phyloP scores from a whole-genome alignment of 768 basidiomycete genomes.

The Leccinellum albellum region DNA sequence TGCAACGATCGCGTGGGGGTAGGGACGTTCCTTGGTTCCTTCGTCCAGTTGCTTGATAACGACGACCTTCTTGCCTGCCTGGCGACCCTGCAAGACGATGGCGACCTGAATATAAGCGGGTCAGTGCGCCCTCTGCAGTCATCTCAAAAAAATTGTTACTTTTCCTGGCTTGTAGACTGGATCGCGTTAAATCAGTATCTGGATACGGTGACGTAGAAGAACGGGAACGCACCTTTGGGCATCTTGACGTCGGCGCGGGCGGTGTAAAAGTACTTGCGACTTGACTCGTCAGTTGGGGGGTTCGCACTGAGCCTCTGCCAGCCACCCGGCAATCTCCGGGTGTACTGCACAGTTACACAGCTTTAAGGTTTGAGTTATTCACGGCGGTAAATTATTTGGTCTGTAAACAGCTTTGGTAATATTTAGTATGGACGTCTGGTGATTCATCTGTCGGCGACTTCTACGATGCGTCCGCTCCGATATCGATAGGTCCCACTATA shows the following conservation, averaged over 20 bases:
- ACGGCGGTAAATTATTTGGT: background rate
- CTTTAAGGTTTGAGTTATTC: constrained; percentile 4
- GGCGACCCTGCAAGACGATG: constrained; percentile 97
- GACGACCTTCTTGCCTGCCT: constrained; percentile 99
- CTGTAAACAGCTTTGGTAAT: background rate
- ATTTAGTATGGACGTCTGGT: too few relatives aligned
- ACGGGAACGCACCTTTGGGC: constrained; percentile 35
- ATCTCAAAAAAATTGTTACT: constrained; percentile 38
- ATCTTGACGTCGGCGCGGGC: constrained; percentile 37
- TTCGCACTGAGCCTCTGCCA: constrained; percentile 8
- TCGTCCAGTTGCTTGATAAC: constrained; percentile 98
- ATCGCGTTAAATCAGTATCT: constrained; percentile 13
- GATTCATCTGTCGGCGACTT: background rate
- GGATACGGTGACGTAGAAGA: background rate
- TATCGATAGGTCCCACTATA: background rate
- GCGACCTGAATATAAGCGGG: constrained; percentile 56
- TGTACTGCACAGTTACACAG: constrained; percentile 24
- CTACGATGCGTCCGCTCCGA: background rate
- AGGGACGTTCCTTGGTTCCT: constrained; percentile 92
- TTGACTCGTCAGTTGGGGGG: constrained; percentile 15
- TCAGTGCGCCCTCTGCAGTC: background rate
- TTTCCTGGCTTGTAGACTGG: constrained; percentile 94
- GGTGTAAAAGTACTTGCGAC: constrained; percentile 18
- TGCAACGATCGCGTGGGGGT: constrained; percentile 97
- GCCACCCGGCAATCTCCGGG: constrained; percentile 36